Base-by-base conservation (phyloP, 768 basidiomycete genomes). In the Crassisporium funariophilum region DNA sequence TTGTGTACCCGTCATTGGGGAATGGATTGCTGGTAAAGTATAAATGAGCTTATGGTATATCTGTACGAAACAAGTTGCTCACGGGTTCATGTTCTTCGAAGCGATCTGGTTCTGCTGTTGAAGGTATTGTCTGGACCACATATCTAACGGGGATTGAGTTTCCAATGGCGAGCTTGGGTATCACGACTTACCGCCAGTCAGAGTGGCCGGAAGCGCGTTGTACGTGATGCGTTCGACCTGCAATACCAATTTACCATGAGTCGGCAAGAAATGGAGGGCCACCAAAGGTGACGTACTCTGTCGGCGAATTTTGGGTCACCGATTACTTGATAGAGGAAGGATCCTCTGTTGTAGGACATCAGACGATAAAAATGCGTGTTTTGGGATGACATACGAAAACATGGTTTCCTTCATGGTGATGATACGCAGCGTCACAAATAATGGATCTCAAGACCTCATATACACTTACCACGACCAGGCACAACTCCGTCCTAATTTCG, bases 71-170 rank as follows among this genome's bases (percentile, higher is more conserved):
- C 24, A 15, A 13, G 31, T 5, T 27, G 48, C 71, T 53, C 35
- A 76, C 76, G 71, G 73, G 13, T 64, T 74, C 79, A 80, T 81
- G 53, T 80, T 80, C 61, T 75, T 71, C 12, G 77, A 69, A 1
- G 74, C 76, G 29, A 82, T 74, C 54, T 82, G 80, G 52, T 80
- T 83, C 57, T 78, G 75, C 53, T 82, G 74, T 49, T 82, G 81
- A 12, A 81, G 61, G 53, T 82, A 83, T 57, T 82, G 79, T 11
- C 77, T 67, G 1, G 77, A 73, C 79, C 77, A 81, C 76, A 82
- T 81, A 54, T 75, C 78, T 79, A 35, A 4, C 19, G 23, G 35
- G 41, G n/a, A 36, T 15, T 34, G 7, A 16, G 12, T 40, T 13
- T 40, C 11, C 22, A 13, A 20, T 10, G n/a, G 20, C 4, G 10